Percentiles rank a stretch among this genome's conserved stretches.
phyloP scores from a whole-genome alignment of 495 filamentous ascomycete genomes.

The Pyrenula massariospora region DNA sequence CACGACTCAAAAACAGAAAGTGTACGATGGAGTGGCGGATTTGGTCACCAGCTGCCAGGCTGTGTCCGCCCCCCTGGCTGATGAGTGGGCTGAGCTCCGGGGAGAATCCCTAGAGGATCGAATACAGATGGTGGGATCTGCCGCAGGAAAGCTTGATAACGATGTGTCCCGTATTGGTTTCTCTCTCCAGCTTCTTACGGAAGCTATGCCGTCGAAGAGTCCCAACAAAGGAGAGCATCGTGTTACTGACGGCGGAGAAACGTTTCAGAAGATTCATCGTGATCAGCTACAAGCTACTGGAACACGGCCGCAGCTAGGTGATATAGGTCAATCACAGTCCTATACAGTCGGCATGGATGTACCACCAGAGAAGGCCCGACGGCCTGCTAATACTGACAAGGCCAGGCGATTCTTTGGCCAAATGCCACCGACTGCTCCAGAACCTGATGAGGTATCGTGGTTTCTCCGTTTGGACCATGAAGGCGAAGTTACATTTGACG shows the following conservation, averaged over 20 bases:
- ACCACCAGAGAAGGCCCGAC: slow-evolving; percentile 47
- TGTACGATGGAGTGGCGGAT: slow-evolving; percentile 88
- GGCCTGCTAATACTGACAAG: slow-evolving; percentile 61
- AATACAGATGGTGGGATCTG: slow-evolving; percentile 61
- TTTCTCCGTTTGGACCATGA: slow-evolving; percentile 85
- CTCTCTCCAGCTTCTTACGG: slow-evolving; percentile 74
- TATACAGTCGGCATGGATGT: slow-evolving; percentile 54
- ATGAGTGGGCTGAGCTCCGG: slow-evolving; percentile 90
- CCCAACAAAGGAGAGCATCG: slow-evolving; percentile 25
- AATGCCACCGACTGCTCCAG: slow-evolving; percentile 43
- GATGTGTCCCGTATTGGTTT: slow-evolving; percentile 80
- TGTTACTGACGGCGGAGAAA: slow-evolving; percentile 20
- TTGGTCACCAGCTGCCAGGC: slow-evolving; percentile 76
- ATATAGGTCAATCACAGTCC: slow-evolving; percentile 53
- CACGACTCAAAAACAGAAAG: slow-evolving; percentile 73
- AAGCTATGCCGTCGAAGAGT: slow-evolving; percentile 50
- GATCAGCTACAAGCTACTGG: slow-evolving; percentile 8
- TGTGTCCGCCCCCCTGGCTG: slow-evolving; percentile 75
- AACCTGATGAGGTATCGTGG: slow-evolving; percentile 64
- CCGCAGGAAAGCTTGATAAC: slow-evolving; percentile 69
- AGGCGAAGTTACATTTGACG: slow-evolving; percentile 79
- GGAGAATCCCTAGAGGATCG: slow-evolving; percentile 87
- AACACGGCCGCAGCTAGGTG: slow-evolving; percentile 3
- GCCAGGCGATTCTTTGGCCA: slow-evolving; percentile 84
- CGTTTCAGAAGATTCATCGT: slow-evolving; percentile 12